phyloP scores from a whole-genome alignment of 257 asterid genomes.

The Fraxinus americana region DNA sequence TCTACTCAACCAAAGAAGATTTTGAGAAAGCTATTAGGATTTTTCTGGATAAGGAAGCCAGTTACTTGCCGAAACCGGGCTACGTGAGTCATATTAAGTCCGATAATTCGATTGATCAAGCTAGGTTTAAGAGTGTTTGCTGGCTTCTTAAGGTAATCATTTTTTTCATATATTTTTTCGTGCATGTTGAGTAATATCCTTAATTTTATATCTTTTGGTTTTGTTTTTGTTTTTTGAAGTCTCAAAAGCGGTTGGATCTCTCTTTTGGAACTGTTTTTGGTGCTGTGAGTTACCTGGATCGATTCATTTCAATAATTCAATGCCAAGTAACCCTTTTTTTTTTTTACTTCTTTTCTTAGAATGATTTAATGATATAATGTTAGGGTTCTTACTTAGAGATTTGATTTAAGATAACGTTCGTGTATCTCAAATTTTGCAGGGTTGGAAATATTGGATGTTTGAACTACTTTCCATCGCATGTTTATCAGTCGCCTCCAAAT shows the following conservation, averaged over 20 bases:
- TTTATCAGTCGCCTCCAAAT: slow-evolving; percentile 65
- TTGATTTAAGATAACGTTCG: not conserved
- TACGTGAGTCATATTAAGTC: slow-evolving; percentile 30
- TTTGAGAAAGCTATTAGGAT: slow-evolving; percentile 35
- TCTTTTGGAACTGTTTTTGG: slow-evolving; percentile 48
- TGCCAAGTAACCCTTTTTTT: slow-evolving; percentile 40
- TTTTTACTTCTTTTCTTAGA: no score
- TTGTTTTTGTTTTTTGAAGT: slow-evolving; percentile 30
- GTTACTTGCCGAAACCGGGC: slow-evolving; percentile 40
- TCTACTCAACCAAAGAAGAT: slow-evolving; percentile 33
- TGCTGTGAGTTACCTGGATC: slow-evolving; percentile 75
- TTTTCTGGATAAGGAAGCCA: slow-evolving; percentile 45
- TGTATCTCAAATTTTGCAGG: slow-evolving; percentile 31
- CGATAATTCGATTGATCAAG: slow-evolving; percentile 26
- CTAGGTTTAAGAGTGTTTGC: slow-evolving; percentile 47
- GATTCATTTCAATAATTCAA: slow-evolving; percentile 50
- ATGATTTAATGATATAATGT: no score
- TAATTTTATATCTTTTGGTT: no score
- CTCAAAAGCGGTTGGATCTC: slow-evolving; percentile 55
- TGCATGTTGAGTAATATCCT: no score
- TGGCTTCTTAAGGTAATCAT: slow-evolving; percentile 64
- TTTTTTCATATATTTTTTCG: no score
- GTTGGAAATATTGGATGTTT: slow-evolving; percentile 59
- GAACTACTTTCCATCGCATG: slow-evolving; percentile 68
- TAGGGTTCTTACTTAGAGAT: no score